Evolutionary conservation across 495 filamentous ascomycete genomes (phyloP).

Genomic region (Xylaria cubensis): DNA sequence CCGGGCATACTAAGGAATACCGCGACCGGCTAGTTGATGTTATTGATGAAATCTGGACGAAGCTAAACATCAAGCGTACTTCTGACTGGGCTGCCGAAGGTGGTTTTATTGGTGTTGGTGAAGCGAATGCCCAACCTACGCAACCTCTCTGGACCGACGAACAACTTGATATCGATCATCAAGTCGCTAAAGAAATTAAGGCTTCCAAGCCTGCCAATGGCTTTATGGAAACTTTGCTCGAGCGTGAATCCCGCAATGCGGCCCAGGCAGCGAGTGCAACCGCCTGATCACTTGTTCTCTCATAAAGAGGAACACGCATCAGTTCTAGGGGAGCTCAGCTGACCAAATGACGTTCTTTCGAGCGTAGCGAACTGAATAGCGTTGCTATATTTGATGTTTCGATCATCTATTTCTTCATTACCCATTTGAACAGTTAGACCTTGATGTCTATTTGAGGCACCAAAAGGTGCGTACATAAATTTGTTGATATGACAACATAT

Average conservation of each 20-base stretch:
- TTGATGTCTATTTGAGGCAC: constrained; percentile 20
- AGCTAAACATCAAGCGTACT: constrained; percentile 88
- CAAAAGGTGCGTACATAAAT: constrained; percentile 14
- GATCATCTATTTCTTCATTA: constrained; percentile 25
- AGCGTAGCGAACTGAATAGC: constrained; percentile 32
- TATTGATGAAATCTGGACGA: constrained; percentile 83
- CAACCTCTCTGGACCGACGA: constrained; percentile 83
- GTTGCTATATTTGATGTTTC: constrained; percentile 3
- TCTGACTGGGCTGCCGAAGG: constrained; percentile 90
- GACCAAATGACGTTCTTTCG: constrained; percentile 44
- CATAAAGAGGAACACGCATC: constrained; percentile 20
- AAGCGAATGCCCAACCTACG: constrained; percentile 59
- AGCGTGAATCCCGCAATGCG: constrained; percentile 39
- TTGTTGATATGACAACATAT: constrained; percentile 25
- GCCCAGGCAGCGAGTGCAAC: constrained; percentile 31
- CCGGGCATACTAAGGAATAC: constrained; percentile 82
- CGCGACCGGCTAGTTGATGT: constrained; percentile 86
- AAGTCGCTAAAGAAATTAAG: constrained; percentile 59
- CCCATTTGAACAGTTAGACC: constrained; percentile 16
- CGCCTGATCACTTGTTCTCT: constrained; percentile 31
- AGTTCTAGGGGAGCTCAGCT: constrained; percentile 41
- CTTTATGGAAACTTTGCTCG: constrained; percentile 49
- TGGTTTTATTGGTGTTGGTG: constrained; percentile 92
- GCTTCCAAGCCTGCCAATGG: constrained; percentile 40
- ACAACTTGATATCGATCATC: constrained; percentile 73